Evolutionary conservation across 495 filamentous ascomycete species (phyloP), one percentile per base, ranked within the genome.

Genomic region (Penicillium egyptiacum): DNA sequence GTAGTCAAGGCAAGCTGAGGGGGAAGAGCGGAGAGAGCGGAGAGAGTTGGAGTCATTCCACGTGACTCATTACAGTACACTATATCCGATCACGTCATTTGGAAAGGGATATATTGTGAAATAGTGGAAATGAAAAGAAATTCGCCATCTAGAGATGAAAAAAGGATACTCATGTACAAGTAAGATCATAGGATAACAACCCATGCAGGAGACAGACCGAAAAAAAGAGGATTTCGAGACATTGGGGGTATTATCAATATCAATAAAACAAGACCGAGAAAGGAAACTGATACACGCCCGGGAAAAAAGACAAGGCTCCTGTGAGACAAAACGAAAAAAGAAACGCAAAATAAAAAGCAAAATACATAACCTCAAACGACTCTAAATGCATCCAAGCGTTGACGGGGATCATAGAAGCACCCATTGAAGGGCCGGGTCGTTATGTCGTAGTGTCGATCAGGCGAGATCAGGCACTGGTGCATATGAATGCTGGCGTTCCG

Each of bases 211-310:
- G 44, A 30, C 40, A 49, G 35, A 50, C 26, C 39, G 45, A 42
- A 33, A 51, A 22, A 42, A 35, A 44, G 31, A 30, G 30, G 26
- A 43, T 48, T 52, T 49, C 40, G 44, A 54, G 55, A 63, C 60
- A 53, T 57, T 61, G 57, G 53, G 61, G 70, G 70, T 72, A 75
- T 72, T 72, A 68, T 69, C 64, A 66, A 59, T 60, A 55, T 55
- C 53, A 71, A 66, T 67, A 71, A 75, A 56, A 70, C 67, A 73
- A 56, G 64, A 68, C 70, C 65, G 62, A 64, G 65, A 70, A 68
- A 35, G 53, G 50, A 42, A 26, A 55, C 28, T 58, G 28, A 60
- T 58, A 60, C 60, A 62, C 46, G 45, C 46, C 56, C 59, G 35
- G 30, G 10, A 61, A 37, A 41, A 57, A 41, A 39, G 52, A 35